phyloP scores from a whole-genome alignment of 129 eudicot genomes.

The Calendula officinalis region DNA sequence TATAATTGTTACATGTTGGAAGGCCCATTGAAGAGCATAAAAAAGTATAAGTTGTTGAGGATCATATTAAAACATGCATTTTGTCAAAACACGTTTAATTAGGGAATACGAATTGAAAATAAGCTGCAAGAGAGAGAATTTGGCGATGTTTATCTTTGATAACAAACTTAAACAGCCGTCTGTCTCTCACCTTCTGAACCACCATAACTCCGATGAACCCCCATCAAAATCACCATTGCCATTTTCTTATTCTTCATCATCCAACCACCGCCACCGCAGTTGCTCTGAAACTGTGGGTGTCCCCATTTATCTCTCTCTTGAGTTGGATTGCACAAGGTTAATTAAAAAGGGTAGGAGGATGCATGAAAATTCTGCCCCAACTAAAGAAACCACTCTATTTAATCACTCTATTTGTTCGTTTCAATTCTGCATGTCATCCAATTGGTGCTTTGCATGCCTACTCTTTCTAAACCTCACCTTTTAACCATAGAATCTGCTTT shows the following conservation, averaged over 20 bases:
- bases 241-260: slow-evolving; percentile 20
- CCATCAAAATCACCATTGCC: slow-evolving; percentile 43
- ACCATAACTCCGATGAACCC: slow-evolving; percentile 51
- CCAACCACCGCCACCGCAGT: slow-evolving; percentile 30
- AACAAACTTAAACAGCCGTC: slow-evolving; percentile 46
- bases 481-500: background rate
- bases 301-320: slow-evolving; percentile 11
- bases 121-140: slow-evolving; percentile 51
- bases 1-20: no score
- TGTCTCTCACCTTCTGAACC: slow-evolving; percentile 56
- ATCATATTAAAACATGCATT: background rate
- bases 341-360: slow-evolving; percentile 18
- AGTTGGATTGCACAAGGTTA: slow-evolving; percentile 36
- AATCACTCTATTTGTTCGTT: background rate
- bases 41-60: background rate
- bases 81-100: background rate
- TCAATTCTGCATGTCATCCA: slow-evolving; percentile 36
- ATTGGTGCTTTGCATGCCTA: slow-evolving; percentile 22
- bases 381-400: slow-evolving; percentile 21
- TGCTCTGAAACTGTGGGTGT: slow-evolving; percentile 16
- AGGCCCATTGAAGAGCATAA: no score
- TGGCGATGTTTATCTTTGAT: slow-evolving; percentile 67
- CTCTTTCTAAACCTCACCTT: background rate
- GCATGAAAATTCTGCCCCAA: slow-evolving; percentile 57
- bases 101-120: no score